Evolutionary conservation across 2,329 filamentous ascomycete species (phyloP).

Genomic region (Tolypocladium endophyticum): DNA sequence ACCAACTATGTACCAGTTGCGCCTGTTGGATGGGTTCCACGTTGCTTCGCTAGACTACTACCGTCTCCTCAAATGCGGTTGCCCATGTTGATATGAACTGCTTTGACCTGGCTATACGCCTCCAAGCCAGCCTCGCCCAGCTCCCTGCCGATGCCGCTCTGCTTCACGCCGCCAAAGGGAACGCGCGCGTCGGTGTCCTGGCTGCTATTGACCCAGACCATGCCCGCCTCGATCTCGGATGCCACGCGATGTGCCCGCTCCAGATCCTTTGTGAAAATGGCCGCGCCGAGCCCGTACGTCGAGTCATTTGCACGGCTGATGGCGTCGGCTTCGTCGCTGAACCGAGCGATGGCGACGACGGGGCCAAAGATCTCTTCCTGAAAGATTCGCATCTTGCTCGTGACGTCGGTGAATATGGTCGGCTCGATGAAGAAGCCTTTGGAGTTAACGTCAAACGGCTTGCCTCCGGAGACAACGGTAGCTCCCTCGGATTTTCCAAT

Average conservation of each 20-base stretch:
- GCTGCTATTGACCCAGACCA: conserved; percentile 42
- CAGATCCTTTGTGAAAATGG: conserved; percentile 52
- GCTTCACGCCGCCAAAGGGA: conserved; percentile 36
- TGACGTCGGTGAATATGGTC: conserved; percentile 33
- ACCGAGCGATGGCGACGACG: conserved; percentile 29
- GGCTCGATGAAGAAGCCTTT: conserved; percentile 37
- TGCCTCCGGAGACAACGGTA: conserved; percentile 54
- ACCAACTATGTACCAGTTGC: background rate
- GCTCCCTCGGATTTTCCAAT: conserved; percentile 61
- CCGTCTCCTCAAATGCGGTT: conserved; percentile 14
- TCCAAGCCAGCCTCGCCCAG: conserved; percentile 33
- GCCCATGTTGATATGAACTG: conserved; percentile 33
- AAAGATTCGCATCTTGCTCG: conserved; percentile 31
- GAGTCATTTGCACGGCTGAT: conserved; percentile 37
- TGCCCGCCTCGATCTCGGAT: conserved; percentile 50
- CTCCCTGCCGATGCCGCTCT: conserved; percentile 35
- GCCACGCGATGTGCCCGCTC: conserved; percentile 36
- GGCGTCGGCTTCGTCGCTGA: conserved; percentile 31
- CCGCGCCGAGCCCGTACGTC: conserved; percentile 49
- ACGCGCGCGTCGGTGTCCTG: conserved; percentile 32
- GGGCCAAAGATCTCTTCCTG: conserved; percentile 37
- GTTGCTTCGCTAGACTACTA: background rate
- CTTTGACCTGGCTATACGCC: conserved; percentile 33
- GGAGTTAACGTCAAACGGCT: conserved; percentile 21
- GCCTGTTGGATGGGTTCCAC: background rate